Evolutionary conservation across 2,329 filamentous ascomycete genomes (phyloP), one percentile per base, ranked within the genome.

Genomic region (Colletotrichum sp.): DNA sequence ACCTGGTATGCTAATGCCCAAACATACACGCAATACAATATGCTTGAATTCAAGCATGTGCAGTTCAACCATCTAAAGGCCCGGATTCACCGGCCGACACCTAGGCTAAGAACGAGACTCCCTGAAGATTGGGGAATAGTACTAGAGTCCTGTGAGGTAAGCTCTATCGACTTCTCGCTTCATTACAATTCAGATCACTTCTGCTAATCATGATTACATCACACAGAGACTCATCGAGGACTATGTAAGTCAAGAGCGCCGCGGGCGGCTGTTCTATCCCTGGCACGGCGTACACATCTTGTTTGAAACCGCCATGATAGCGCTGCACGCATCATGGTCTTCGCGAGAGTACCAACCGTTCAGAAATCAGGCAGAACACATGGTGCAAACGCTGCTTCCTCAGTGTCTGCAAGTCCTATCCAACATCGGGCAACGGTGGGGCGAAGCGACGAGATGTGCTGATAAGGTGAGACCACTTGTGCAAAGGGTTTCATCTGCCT

Each of bases 291-390:
- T 44, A 44, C 36, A 44, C 8, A 44, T 18, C 0, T 5, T 44
- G 36, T 44, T 44, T 18, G 36, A 44, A 44, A 44, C 36, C 36
- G 36, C 36, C 36, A 44, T 44, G 36, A 44, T 44, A 44, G 36
- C 36, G 36, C 16, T 44, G 5, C 36, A 44, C 36, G 36, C 36
- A 18, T 18, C 36, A 0, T 44, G 36, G 36, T 44, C 36, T 44
- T 18, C 36, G 36, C 36, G 36, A 0, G 8, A 44, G 1, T 44
- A 44, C 36, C 36, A 44, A 1, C 36, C 36, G 0, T 44, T 44
- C 36, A 18, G 16, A 0, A 0, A 3, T 1, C 36, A 44, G 36
- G 36, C 5, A 0, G 16, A 18, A 18, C 16, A 18, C 36, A 44
- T 44, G 36, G 16, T 44, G 36, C 8, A 44, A 44, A 18, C 36